Base-by-base conservation (phyloP, 1,284 basidiomycete species). In the Puccinia horiana region DNA sequence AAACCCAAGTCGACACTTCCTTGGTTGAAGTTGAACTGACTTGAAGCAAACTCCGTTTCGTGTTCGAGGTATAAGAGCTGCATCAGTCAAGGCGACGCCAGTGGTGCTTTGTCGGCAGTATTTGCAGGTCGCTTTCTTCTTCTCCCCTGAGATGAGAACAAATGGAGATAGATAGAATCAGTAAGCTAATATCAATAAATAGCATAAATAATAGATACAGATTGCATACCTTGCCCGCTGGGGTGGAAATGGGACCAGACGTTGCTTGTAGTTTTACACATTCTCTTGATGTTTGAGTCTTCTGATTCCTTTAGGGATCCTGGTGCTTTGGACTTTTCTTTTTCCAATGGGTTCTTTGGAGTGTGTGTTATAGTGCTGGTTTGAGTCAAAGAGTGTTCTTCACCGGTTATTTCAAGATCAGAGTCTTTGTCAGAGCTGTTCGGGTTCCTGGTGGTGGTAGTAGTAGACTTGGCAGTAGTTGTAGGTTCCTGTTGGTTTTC, bases 71-170 rank as follows among this genome's bases (percentile, higher is more conserved):
- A 58, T 29, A 58, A 26, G 56, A 58, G 56, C 32, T 35, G 26
- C 61, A 37, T 63, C 18, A 32, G 32, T 35, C 32, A 9, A 9
- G 11, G 56, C 23, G 56, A 29, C 23, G 20, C 11, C 4, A 58
- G 23, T 8, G 11, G 11, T 12, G 61, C 61, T 63, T 63, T 63
- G 32, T 37, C 52, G 52, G 23, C 52, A 54, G 52, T 54, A 54
- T 54, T 54, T 54, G 52, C 52, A 54, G 52, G 8, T 54, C 23
- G 23, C 52, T 54, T 54, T 54, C 52, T 54, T 54, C 18, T 54
- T 54, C 52, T 54, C 52, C 52, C 52, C 52, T 54, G 52, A 54
- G 52, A 54, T 54, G 52, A 54, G 52, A 54, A 54, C 52, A 54
- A 54, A 54, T 54, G 52, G 52, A 54, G 52, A 54, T 54, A 54